Conservation (phyloP, 208 protist genomes). For the Herpetomonas samuelpessoai region DNA sequence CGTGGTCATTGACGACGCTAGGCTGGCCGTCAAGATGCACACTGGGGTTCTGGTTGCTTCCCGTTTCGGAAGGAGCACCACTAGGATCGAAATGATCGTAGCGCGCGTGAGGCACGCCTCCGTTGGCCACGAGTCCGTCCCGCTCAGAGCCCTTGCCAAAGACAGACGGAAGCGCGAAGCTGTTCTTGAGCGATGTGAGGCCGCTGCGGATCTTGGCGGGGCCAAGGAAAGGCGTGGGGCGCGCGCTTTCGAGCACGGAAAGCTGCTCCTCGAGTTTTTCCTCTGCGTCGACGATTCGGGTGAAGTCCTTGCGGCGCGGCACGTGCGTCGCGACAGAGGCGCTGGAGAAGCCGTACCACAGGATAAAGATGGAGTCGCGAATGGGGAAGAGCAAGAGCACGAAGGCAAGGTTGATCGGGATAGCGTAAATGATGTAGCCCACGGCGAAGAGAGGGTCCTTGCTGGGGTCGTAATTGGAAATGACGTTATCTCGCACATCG, state of each 20-base stretch:
- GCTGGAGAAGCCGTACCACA: constrained; percentile 73
- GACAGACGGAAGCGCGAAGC: neutral
- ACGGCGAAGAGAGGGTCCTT: constrained; percentile 52
- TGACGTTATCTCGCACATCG: constrained; percentile 67
- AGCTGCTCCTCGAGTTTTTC: constrained; percentile 27
- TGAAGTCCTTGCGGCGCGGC: constrained; percentile 41
- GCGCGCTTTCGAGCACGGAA: neutral
- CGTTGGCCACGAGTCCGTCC: neutral
- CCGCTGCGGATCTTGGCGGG: neutral
- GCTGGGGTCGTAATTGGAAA: constrained; percentile 77
- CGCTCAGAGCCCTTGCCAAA: too few species aligned
- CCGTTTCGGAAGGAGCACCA: neutral
- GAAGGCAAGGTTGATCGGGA: constrained; percentile 62
- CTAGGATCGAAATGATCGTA: neutral
- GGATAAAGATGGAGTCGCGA: constrained; percentile 73
- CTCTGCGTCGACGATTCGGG: constrained; percentile 28
- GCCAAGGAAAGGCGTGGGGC: neutral
- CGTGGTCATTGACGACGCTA: constrained; percentile 4
- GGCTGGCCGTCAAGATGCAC: neutral
- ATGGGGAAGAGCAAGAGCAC: constrained; percentile 70
- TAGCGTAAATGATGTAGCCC: constrained; percentile 55
- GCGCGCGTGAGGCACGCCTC: too few species aligned
- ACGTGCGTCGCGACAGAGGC: constrained; percentile 63
- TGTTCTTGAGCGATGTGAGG: neutral
- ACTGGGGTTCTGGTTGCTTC: neutral